Percentiles rank a stretch among this genome's conserved stretches.
phyloP scores from a whole-genome alignment of 768 basidiomycete genomes.

The Kwoniella newhampshirensis region DNA sequence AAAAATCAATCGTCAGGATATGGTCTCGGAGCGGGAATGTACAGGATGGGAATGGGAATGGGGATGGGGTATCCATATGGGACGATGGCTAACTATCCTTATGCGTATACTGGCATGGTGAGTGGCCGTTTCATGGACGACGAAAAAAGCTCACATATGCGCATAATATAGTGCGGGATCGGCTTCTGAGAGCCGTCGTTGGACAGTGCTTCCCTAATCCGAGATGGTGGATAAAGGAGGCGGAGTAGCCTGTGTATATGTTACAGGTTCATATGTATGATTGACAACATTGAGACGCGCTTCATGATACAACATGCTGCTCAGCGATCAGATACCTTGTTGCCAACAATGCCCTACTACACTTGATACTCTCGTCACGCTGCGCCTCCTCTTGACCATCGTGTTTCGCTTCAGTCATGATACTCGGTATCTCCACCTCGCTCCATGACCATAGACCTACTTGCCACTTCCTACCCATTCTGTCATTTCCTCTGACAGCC shows the following conservation, averaged over 20 bases:
- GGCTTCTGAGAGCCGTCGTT: constrained; percentile 8
- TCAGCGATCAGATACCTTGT: constrained; percentile 39
- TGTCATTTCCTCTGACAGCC: constrained; percentile 14
- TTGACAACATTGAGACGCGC: neutral
- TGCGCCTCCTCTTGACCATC: constrained; percentile 5
- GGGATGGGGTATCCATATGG: constrained; percentile 41
- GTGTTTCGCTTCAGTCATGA: neutral
- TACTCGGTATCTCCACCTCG: constrained; percentile 16
- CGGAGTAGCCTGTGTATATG: constrained; percentile 2
- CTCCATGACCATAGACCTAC: constrained; percentile 20
- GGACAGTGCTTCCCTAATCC: too few relatives aligned
- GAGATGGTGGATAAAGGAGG: too few relatives aligned
- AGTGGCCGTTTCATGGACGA: constrained; percentile 11
- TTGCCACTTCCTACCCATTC: constrained; percentile 6
- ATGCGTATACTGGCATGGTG: constrained; percentile 40
- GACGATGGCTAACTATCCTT: constrained; percentile 32
- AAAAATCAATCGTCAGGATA: constrained; percentile 25
- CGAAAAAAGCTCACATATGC: too few relatives aligned
- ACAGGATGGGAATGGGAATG: constrained; percentile 37
- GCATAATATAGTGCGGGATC: neutral
- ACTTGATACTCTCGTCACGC: neutral
- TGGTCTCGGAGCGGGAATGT: constrained; percentile 35
- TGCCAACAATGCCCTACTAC: constrained; percentile 17
- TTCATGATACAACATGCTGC: neutral
- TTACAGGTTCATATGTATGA: constrained; percentile 7